Percentiles rank a stretch among this genome's conserved stretches.
These are phyloP conservation scores for Persicaria tinctoria DNA, from an alignment of 148 eudicot species.

Conservation along the genomic window DNA sequence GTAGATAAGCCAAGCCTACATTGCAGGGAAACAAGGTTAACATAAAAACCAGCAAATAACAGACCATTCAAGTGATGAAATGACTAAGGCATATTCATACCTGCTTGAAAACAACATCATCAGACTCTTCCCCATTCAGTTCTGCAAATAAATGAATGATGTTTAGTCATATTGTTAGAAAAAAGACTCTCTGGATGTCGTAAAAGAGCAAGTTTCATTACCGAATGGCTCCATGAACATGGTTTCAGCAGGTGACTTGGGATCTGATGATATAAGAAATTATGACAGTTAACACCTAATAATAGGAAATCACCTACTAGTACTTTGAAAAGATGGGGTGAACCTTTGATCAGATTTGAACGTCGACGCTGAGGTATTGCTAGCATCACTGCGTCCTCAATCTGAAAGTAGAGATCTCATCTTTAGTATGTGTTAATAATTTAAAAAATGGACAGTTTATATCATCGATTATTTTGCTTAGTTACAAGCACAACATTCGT, in stretches of 20 bases:
- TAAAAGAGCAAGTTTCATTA: constrained; percentile 22
- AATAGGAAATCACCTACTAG: not conserved
- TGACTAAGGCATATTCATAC: constrained; percentile 26
- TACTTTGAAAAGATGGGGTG: constrained; percentile 9
- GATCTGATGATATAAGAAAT: constrained; percentile 42
- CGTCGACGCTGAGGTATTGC: constrained; percentile 72
- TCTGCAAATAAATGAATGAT: constrained; percentile 42
- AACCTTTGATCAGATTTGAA: constrained; percentile 63
- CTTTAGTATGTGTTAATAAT: not conserved
- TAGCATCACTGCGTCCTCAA: constrained; percentile 91
- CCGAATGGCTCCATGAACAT: constrained; percentile 81
- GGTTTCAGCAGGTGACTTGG: constrained; percentile 53
- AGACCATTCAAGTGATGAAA: not conserved
- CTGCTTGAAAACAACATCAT: constrained; percentile 93
- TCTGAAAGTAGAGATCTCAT: constrained; percentile 28
- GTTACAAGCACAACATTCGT: too few species aligned
- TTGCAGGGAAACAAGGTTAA: not conserved
- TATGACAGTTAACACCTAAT: not conserved
- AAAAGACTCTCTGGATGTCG: not conserved
- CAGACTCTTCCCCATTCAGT: constrained; percentile 68
- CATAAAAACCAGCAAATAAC: not conserved
- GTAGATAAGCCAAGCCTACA: constrained; percentile 72
- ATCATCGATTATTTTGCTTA: not conserved
- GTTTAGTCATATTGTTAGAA: not conserved
- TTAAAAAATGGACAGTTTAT: not conserved